Conservation (phyloP, 2,329 filamentous ascomycete species). For the Fusarium irregulare region DNA sequence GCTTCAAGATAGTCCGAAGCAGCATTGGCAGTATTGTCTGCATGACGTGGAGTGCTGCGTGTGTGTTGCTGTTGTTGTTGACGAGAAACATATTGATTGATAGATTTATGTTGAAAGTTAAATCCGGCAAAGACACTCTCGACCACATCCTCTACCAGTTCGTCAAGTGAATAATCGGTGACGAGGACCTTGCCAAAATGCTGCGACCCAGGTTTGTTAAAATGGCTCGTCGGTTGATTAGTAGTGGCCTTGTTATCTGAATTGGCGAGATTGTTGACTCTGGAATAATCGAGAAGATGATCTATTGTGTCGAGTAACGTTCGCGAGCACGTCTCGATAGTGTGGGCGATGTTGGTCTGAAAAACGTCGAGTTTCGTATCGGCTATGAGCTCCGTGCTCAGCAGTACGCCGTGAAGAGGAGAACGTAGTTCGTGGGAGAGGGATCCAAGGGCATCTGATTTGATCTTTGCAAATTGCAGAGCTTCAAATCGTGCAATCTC, state of each 20-base stretch:
- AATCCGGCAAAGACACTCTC: slow-evolving; percentile 12
- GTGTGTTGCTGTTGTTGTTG: no score
- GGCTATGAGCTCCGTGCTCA: neutral
- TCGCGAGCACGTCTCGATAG: slow-evolving; percentile 3
- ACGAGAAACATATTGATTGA: neutral
- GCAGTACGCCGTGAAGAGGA: slow-evolving; percentile 1
- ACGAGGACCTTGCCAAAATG: neutral
- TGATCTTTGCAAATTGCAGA: neutral
- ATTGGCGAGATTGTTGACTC: neutral
- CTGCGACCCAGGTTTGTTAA: neutral
- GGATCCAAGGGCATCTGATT: slow-evolving; percentile 1
- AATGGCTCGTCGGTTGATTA: accelerated
- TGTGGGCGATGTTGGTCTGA: slow-evolving; percentile 2
- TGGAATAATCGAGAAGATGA: slow-evolving; percentile 1
- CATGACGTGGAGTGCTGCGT: neutral
- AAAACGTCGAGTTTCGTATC: neutral
- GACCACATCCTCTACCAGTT: neutral
- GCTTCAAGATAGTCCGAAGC: neutral
- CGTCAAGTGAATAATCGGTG: neutral
- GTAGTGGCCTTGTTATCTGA: neutral
- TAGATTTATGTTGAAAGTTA: neutral
- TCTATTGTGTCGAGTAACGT: neutral
- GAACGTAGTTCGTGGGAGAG: slow-evolving; percentile 9
- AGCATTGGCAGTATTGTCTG: neutral
- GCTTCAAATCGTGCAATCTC: neutral